Base-by-base conservation (phyloP, 2,329 filamentous ascomycete species). In the Davidsoniella eucalypti region DNA sequence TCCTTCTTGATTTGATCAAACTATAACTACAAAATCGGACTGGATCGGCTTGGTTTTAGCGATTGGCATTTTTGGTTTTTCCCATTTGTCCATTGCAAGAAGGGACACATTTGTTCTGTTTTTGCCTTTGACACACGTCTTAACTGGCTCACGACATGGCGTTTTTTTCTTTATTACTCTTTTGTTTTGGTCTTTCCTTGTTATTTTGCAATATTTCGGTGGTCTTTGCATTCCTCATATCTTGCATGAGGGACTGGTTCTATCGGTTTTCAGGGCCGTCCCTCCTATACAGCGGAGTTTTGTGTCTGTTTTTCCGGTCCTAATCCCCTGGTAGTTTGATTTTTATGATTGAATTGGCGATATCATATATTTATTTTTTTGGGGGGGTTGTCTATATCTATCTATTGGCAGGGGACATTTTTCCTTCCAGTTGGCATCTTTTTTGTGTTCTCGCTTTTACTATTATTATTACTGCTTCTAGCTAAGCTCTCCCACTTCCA, bases 271-370 rank as follows among this genome's bases (percentile, higher is more conserved):
- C 38, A 42, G 50, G 44, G 37, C 33, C 40, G 44, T 43, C 50
- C 50, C 44, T 43, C 50, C 44, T 51, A 47, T 51, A 47, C 44
- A 47, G 44, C 37, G 37, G 44, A 47, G 39, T 47, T 51, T 51
- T 44, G 21, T 37, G 14, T 51, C 18, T 25, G 9, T 46, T 47
- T 38, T 26, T 41, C 21, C 37, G 40, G 40, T 42, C 40, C 26
- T 29, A 29, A 29, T 29, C 26, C 26, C 26, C 26, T 29, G 26
- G 26, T 29, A 29, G 26, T 29, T 29, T 9, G 26, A 9, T 29
- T 29, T 29, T 29, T 29, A 29, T 29, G 26, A 29, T 29, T 29
- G 26, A 29, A 29, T 29, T 29, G 26, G 26, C 26, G 26, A 29
- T 29, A 29, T 29, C 26, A 29, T 29, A 29, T 29, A 9, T 29